A percentile compares a stretch with the other conserved stretches of the same genome.
Conservation (phyloP, 768 basidiomycete species). For the Hericium alpestre region DNA sequence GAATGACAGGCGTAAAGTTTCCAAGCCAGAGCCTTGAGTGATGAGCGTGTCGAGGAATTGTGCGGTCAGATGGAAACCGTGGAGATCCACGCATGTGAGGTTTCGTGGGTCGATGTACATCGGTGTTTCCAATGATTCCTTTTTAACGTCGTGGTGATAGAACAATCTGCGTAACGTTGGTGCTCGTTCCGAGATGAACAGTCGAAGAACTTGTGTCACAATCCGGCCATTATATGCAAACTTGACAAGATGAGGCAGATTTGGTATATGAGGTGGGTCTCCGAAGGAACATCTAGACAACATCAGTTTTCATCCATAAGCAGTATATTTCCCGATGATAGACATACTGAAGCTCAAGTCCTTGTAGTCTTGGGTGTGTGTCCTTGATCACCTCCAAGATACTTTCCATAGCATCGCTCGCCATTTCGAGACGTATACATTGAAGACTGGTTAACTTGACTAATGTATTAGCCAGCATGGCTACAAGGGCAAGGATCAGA, state of each 20-base stretch:
- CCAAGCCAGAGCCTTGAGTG: slow-evolving; percentile 49
- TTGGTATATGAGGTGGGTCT: neutral
- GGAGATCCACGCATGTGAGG: neutral
- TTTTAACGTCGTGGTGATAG: too few relatives aligned
- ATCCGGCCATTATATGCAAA: slow-evolving; percentile 11
- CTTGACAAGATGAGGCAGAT: slow-evolving; percentile 22
- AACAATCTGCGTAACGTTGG: too few relatives aligned
- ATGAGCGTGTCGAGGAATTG: slow-evolving; percentile 52
- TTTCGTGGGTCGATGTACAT: too few relatives aligned
- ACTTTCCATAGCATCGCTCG: slow-evolving; percentile 39
- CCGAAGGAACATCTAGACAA: slow-evolving; percentile 1
- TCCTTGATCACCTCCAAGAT: slow-evolving; percentile 44
- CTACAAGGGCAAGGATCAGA: neutral
- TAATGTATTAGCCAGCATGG: slow-evolving; percentile 59
- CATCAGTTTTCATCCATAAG: neutral
- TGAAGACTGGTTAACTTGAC: slow-evolving; percentile 51
- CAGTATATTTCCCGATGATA: neutral
- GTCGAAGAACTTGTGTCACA: neutral
- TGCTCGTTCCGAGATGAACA: too few relatives aligned
- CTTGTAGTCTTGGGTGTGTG: slow-evolving; percentile 33
- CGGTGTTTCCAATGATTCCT: too few relatives aligned
- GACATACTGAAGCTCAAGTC: slow-evolving; percentile 26
- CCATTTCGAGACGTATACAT: slow-evolving; percentile 51
- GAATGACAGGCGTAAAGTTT: slow-evolving; percentile 43
- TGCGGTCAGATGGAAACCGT: slow-evolving; percentile 14